phyloP scores from a whole-genome alignment of 345 rosid genomes.

The Theobroma cacao region DNA sequence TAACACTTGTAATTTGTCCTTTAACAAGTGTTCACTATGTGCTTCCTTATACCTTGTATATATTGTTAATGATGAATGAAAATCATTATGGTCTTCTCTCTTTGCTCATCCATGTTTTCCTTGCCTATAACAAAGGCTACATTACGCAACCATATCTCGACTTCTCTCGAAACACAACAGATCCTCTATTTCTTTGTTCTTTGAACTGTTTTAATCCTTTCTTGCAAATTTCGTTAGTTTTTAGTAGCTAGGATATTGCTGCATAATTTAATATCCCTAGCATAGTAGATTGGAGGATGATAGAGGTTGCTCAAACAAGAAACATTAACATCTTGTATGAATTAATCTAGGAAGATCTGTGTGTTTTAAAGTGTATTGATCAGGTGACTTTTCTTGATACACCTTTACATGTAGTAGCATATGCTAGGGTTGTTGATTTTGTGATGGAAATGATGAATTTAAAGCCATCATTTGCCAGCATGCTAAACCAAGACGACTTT shows the following conservation, averaged over 20 bases:
- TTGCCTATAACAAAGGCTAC: too few relatives aligned
- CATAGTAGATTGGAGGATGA: background rate
- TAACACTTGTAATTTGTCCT: too few relatives aligned
- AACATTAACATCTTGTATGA: constrained; percentile 11
- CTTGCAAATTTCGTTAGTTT: background rate
- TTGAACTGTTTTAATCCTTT: background rate
- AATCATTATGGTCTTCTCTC: too few relatives aligned
- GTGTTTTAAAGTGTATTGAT: constrained; percentile 7
- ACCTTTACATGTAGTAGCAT: constrained; percentile 26
- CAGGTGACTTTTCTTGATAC: constrained; percentile 18
- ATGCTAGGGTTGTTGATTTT: constrained; percentile 1
- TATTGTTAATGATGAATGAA: too few relatives aligned
- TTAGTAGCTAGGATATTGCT: background rate
- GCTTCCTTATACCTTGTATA: too few relatives aligned
- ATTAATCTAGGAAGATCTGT: background rate
- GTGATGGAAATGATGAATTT: constrained; percentile 18
- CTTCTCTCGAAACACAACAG: too few relatives aligned
- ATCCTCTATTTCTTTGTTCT: background rate
- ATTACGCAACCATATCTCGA: too few relatives aligned
- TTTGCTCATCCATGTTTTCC: too few relatives aligned
- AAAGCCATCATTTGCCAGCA: constrained; percentile 20
- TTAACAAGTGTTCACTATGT: too few relatives aligned
- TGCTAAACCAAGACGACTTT: constrained; percentile 11
- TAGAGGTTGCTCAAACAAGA: background rate
- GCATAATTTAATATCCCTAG: background rate